phyloP scores from a whole-genome alignment of 768 basidiomycete species.

The Leccinum fibrillosum region DNA sequence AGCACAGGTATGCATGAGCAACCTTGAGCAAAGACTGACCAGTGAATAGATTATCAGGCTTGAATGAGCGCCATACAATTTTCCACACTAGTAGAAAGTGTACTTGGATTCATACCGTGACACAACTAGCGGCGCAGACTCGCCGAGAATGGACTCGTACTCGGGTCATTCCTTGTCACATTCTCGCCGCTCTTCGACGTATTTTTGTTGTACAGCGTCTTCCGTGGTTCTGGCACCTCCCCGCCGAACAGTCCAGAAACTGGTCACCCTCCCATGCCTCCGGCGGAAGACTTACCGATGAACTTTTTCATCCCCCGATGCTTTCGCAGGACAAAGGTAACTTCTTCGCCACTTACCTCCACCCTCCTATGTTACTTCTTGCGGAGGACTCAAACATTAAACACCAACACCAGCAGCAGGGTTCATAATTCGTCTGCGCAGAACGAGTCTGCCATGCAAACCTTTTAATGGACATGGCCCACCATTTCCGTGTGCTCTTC shows the following conservation, averaged over 20 bases:
- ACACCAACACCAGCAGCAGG: conserved; percentile 8
- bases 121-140: too few relatives aligned
- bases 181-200: conserved; percentile 62
- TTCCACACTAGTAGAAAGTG: too few relatives aligned
- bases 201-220: conserved; percentile 56
- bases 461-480: conserved; percentile 20
- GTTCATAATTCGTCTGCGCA: conserved; percentile 14
- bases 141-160: conserved; percentile 26
- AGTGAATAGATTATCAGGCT: too few relatives aligned
- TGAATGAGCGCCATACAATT: too few relatives aligned
- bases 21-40: too few relatives aligned
- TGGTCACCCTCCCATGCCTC: conserved; percentile 74
- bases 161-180: conserved; percentile 38
- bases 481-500: not conserved
- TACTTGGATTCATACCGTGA: too few relatives aligned
- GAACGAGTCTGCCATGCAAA: conserved; percentile 36
- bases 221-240: conserved; percentile 72
- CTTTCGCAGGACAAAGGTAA: conserved; percentile 54
- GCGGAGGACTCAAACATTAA: conserved; percentile 30
- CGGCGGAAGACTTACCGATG: conserved; percentile 64
- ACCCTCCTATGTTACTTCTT: conserved; percentile 50
- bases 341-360: conserved; percentile 36
- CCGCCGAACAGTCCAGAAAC: conserved; percentile 48
- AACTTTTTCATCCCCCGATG: conserved; percentile 65
- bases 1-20: too few relatives aligned